A percentile compares a stretch with the other conserved stretches of the same genome.
phyloP scores from a whole-genome alignment of 202 grass and related monocot species.

The Musa balbisiana region DNA sequence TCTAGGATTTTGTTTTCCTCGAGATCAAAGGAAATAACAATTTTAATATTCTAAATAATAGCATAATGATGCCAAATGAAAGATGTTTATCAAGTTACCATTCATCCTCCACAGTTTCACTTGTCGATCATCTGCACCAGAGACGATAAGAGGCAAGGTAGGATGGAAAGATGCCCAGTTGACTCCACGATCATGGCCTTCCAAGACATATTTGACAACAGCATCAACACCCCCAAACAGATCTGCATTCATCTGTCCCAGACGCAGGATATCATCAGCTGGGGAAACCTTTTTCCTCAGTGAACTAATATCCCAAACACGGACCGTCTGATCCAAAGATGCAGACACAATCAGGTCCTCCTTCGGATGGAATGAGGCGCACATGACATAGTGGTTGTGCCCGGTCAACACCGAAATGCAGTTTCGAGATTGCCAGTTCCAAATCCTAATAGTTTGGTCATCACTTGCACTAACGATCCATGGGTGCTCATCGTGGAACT shows the following conservation, averaged over 20 bases:
- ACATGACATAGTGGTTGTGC: slow-evolving; percentile 99
- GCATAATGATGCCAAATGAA: neutral
- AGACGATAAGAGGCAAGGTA: slow-evolving; percentile 83
- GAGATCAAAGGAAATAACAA: slow-evolving; percentile 1
- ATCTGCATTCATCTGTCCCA: slow-evolving; percentile 96
- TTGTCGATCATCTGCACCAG: slow-evolving; percentile 95
- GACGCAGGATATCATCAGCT: slow-evolving; percentile 84
- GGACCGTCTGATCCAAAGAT: slow-evolving; percentile 89
- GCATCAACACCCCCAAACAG: slow-evolving; percentile 94
- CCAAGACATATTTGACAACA: slow-evolving; percentile 93
- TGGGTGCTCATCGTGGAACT: slow-evolving; percentile 89
- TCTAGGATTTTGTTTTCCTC: neutral
- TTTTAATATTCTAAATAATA: slow-evolving; percentile 10
- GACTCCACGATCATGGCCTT: slow-evolving; percentile 93
- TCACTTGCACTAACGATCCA: slow-evolving; percentile 96
- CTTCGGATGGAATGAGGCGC: slow-evolving; percentile 90
- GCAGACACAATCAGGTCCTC: slow-evolving; percentile 94
- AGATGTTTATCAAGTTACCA: slow-evolving; percentile 33
- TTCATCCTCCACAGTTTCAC: slow-evolving; percentile 99
- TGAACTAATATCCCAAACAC: slow-evolving; percentile 92
- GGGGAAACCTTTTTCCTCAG: slow-evolving; percentile 96
- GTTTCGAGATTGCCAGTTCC: slow-evolving; percentile 99
- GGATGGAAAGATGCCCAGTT: slow-evolving; percentile 98
- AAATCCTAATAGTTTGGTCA: slow-evolving; percentile 95
- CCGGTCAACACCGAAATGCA: slow-evolving; percentile 91